Evolutionary conservation across 768 basidiomycete species (phyloP), one percentile per base, ranked within the genome.

Genomic region (Leccinum variicolor): DNA sequence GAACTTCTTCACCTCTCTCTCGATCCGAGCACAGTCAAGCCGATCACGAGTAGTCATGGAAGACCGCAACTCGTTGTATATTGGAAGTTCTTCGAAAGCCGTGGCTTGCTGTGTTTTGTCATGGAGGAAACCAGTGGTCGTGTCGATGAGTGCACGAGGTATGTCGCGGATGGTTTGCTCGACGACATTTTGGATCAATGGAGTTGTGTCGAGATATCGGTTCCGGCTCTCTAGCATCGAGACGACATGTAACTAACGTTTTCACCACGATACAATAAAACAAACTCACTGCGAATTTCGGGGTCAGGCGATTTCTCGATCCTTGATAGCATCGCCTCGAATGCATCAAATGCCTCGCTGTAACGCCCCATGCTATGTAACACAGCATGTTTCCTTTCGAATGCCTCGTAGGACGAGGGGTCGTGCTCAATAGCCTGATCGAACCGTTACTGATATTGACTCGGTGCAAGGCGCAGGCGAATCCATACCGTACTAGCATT

Each of bases 361-460:
- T 48, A 15, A 48, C 26, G 25, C 15, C 25, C 25, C 15, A 25
- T 48, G 5, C 25, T 25, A 17, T 28, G 15, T 7, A 48, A 28
- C 15, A 25, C 47, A 28, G 49, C 33, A 47, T 63, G 53, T n/a
- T 19, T 51, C 21, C 7, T 23, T 31, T 63, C 28, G 49, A 59
- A 63, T 4, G 50, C 62, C 15, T 7, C n/a, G 15, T 49, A 15
- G 3, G 28, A 54, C 19, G 54, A 54, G 33, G 57, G 39, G 1
- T 56, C 52, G 9, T 59, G 29, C 3, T 47, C 21, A 13, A 56
- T 54, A 0, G 6, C 50, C 61, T 61, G 31, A 1, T 9, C 15
- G 7, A 9, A 23, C 7, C 14, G 14, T 17, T 17, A 15, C 1
- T 10, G 4, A 1, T 26, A 28, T 23, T 28, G 25, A 31, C 33